These are phyloP conservation scores for Aspergillus haitiensis DNA, from an alignment of 495 filamentous ascomycete species.

Conservation along the genomic window DNA sequence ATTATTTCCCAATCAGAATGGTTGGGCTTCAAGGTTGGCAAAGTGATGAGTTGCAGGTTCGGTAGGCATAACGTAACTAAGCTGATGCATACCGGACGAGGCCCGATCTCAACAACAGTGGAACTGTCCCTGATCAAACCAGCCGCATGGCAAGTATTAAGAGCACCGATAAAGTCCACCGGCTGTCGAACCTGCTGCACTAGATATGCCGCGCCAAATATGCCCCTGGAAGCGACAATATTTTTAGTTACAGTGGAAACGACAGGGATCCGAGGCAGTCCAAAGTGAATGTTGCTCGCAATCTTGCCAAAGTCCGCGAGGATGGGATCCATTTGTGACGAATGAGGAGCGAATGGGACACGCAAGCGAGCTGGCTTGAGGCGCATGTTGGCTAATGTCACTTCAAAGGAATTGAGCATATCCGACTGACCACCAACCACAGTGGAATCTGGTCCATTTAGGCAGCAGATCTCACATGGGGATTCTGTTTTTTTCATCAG, in stretches of 20 bases:
- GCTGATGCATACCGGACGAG: slow-evolving; percentile 5
- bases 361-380: slow-evolving; percentile 37
- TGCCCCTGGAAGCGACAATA: slow-evolving; percentile 23
- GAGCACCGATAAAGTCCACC: slow-evolving; percentile 34
- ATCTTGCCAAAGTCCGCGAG: slow-evolving; percentile 44
- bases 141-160: slow-evolving; percentile 16
- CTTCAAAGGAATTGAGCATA: slow-evolving; percentile 26
- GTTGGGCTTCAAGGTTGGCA: background rate
- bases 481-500: slow-evolving; percentile 24
- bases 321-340: slow-evolving; percentile 50
- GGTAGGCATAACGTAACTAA: background rate
- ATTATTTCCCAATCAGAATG: slow-evolving; percentile 7
- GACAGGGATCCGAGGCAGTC: slow-evolving; percentile 31
- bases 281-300: slow-evolving; percentile 38
- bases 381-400: slow-evolving; percentile 5
- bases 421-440: slow-evolving; percentile 55
- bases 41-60: background rate
- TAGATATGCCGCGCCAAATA: slow-evolving; percentile 34
- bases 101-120: slow-evolving; percentile 7
- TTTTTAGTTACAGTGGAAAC: slow-evolving; percentile 33
- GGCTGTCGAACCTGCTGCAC: slow-evolving; percentile 29
- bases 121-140: background rate
- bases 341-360: slow-evolving; percentile 54
- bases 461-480: slow-evolving; percentile 54
- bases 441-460: slow-evolving; percentile 60